phyloP scores from a whole-genome alignment of 2,329 filamentous ascomycete species.

The Metarhizium brunneum region DNA sequence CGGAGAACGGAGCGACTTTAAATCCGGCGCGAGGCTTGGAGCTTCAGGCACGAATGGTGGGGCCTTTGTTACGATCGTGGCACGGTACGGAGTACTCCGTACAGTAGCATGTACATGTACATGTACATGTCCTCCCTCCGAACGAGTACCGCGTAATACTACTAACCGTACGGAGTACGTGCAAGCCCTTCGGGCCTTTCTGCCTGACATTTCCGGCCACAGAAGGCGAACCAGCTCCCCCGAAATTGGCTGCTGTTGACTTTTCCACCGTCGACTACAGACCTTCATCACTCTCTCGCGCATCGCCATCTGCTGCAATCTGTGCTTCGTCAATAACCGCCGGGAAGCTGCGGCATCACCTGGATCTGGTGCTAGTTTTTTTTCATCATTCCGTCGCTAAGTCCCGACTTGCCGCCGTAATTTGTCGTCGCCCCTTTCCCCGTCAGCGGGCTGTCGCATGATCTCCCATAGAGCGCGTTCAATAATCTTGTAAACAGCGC shows the following conservation, averaged over 20 bases:
- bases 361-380: slow-evolving; percentile 10
- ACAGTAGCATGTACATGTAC: not conserved
- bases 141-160: too few species aligned
- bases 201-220: slow-evolving; percentile 25
- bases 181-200: slow-evolving; percentile 9
- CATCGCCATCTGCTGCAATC: slow-evolving; percentile 16
- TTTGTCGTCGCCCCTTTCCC: slow-evolving; percentile 1
- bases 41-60: not conserved
- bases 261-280: slow-evolving; percentile 23
- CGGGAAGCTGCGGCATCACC: slow-evolving; percentile 15
- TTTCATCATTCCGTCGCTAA: slow-evolving; percentile 9
- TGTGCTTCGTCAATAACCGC: slow-evolving; percentile 13
- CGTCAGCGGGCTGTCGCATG: slow-evolving; percentile 9
- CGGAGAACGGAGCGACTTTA: slow-evolving; percentile 13
- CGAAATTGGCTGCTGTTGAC: slow-evolving; percentile 15
- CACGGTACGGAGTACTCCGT: not conserved
- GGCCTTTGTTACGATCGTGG: not conserved
- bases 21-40: not conserved
- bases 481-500: slow-evolving; percentile 26
- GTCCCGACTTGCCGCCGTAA: slow-evolving; percentile 7
- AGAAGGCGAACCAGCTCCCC: slow-evolving; percentile 8
- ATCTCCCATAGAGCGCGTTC: slow-evolving; percentile 13
- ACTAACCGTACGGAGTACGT: too few species aligned
- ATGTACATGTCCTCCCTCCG: too few species aligned
- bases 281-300: slow-evolving; percentile 18